A percentile compares a stretch with the other conserved stretches of the same genome.
These are phyloP conservation scores for Pestalotiopsis fici DNA, from an alignment of 2,329 filamentous ascomycete genomes.

Conservation along the genomic window DNA sequence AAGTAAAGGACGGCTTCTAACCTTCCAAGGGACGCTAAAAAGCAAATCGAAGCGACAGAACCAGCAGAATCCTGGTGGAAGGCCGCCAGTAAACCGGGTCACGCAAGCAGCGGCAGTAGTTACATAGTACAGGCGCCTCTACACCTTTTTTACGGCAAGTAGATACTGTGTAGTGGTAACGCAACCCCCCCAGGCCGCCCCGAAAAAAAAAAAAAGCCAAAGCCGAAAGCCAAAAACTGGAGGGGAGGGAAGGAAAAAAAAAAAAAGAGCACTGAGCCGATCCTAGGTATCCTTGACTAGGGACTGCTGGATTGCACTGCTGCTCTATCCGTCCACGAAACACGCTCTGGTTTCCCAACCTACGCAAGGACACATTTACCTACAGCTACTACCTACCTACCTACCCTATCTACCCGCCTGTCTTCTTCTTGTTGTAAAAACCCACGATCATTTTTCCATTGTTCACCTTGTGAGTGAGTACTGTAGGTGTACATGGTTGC, in stretches of 20 bases:
- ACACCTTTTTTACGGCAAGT: neutral
- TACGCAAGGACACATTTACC: conserved; percentile 2
- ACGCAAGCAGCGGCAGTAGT: neutral
- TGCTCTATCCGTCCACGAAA: conserved; percentile 2
- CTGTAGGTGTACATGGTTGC: neutral
- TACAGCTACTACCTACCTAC: neutral
- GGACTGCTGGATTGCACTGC: too few relatives aligned
- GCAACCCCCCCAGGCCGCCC: neutral
- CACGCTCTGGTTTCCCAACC: neutral
- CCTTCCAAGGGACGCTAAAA: neutral
- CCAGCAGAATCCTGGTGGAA: neutral
- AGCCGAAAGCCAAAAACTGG: neutral
- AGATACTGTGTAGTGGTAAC: neutral
- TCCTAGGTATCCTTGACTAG: neutral
- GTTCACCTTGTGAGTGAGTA: neutral
- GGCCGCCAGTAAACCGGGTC: neutral
- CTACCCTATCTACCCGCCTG: neutral
- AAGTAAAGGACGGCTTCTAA: neutral
- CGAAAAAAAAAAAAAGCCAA: neutral
- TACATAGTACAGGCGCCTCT: neutral
- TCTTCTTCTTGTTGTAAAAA: neutral
- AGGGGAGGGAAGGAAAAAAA: neutral
- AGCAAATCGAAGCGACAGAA: neutral
- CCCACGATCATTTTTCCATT: neutral
- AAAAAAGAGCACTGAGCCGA: neutral